Evolutionary conservation across 306 rosid genomes (phyloP), one percentile per base, ranked within the genome.

Genomic region (Fragaria ananassa): DNA sequence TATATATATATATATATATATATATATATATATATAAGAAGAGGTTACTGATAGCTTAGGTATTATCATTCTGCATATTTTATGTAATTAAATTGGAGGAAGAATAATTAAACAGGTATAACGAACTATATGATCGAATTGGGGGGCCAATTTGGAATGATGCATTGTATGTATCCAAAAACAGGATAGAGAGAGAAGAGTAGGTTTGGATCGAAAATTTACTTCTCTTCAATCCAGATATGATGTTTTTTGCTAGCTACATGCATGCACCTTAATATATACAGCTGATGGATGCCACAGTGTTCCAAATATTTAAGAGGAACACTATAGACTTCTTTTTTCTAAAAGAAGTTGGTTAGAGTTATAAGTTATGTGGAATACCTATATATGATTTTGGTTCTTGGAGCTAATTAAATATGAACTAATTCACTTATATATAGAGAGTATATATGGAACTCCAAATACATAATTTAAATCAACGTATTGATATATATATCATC

Each of bases 191-290:
- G 6, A 5, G 19, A 21, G 6, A 37, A 37, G 23, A 21, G 76
- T 14, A 56, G 56, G 76, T 72, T 72, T 72, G 54, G 54, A 39
- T 72, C 68, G 23, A 0, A 57, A 57, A 13, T 56, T 72, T 56
- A 50, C 29, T 56, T 54, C 67, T 37, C 50, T 54, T 56, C 53
- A 29, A 63, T 75, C 19, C 56, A 46, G 1, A n/a, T 0, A 66
- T 29, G 58, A 8, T 68, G 71, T 45, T 61, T 29, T 10, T 41
- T 39, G 14, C 67, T 61, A 61, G 14, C 67, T 61, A 78, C 13
- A 45, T 79, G 68, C 78, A 79, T 72, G 79, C 74, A 79, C 70
- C 79, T 73, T 13, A 29, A 31, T 31, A 14, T 34, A 63, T 34
- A 61, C 68, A 62, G 68, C 65, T 12, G 67, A 61, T 14, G 39